Evolutionary conservation across 257 asterid species (phyloP), one percentile per base, ranked within the genome.

Genomic region (Solanum clarkiae): DNA sequence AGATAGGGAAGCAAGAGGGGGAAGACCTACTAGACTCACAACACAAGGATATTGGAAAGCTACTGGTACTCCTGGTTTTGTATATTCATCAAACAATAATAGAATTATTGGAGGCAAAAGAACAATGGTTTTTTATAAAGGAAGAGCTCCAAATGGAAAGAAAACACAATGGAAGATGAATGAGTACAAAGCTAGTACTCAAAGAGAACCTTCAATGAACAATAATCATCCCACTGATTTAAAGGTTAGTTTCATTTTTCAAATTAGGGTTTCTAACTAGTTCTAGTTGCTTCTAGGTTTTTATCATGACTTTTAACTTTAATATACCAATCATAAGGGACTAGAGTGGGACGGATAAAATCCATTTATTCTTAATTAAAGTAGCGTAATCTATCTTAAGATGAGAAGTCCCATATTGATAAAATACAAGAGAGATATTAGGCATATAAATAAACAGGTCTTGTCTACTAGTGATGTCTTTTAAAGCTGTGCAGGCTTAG

Each of bases 91-190:
- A 5, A 70, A 85, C 3, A 77, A 80, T 40, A 83, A 51, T 32
- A 66, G 47, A 0, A 56, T 90, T 6, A 91, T 93, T 29, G 97
- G 95, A 3, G 53, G 86, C 70, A 93, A 89, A 80, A 89, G 93
- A 68, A 92, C 92, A 3, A 92, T 92, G 95, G 95, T 93, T 17
- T 92, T 91, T 84, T 91, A 91, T 74, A 53, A 32, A 4, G 95
- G 97, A 74, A 87, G 95, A 88, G 93, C 93, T 88, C 94, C 93
- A 2, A 68, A 80, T 1, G 97, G 95, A 8, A 82, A 24, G 4
- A 93, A 91, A 63, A 93, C 97, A 7, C 16, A 20, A 17, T 93
- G 97, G 97, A 92, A 93, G 87, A 92, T 93, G 97, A 92, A 91
- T 57, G 97, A 93, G 87, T 93, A 92, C 18, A 91, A 84, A 83